Percentiles rank a stretch among this genome's conserved stretches.
Conservation (phyloP, 192 early-diverging fungal species). For the Linnemannia exigua region DNA sequence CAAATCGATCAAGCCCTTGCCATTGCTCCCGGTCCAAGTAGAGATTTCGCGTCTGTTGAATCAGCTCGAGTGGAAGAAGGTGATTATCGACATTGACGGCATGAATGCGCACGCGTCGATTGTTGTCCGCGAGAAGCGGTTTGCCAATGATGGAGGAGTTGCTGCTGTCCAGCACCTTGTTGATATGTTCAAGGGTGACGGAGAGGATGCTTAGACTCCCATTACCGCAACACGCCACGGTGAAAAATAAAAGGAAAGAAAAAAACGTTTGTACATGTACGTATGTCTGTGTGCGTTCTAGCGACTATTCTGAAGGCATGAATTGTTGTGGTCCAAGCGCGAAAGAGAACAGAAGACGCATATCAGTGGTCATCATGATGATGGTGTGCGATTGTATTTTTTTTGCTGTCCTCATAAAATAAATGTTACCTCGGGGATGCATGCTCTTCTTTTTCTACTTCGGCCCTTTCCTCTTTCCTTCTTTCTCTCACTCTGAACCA, state of each 20-base stretch:
- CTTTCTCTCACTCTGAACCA: not conserved
- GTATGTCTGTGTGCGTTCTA: not conserved
- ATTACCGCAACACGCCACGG: not conserved
- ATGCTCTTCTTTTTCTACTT: not conserved
- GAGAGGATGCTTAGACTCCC: constrained; percentile 24
- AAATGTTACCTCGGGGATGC: not conserved
- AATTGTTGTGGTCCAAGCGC: not conserved
- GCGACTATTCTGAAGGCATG: not conserved
- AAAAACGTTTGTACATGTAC: not conserved
- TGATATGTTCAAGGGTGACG: constrained; percentile 55
- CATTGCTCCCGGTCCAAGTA: constrained; percentile 24
- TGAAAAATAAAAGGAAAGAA: not conserved
- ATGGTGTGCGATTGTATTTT: not conserved
- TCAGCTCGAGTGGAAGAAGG: constrained; percentile 56
- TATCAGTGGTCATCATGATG: not conserved
- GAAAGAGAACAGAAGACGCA: not conserved
- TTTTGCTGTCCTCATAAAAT: not conserved
- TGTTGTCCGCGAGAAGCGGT: constrained; percentile 58
- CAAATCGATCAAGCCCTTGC: constrained; percentile 23
- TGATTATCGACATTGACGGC: constrained; percentile 55
- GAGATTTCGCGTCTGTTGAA: constrained; percentile 50
- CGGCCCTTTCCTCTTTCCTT: not conserved
- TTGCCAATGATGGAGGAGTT: constrained; percentile 39
- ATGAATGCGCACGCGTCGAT: constrained; percentile 67
- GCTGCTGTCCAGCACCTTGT: constrained; percentile 63